Evolutionary conservation across 2,329 filamentous ascomycete genomes (phyloP), one percentile per base, ranked within the genome.

Genomic region (Aspergillus neotritici): DNA sequence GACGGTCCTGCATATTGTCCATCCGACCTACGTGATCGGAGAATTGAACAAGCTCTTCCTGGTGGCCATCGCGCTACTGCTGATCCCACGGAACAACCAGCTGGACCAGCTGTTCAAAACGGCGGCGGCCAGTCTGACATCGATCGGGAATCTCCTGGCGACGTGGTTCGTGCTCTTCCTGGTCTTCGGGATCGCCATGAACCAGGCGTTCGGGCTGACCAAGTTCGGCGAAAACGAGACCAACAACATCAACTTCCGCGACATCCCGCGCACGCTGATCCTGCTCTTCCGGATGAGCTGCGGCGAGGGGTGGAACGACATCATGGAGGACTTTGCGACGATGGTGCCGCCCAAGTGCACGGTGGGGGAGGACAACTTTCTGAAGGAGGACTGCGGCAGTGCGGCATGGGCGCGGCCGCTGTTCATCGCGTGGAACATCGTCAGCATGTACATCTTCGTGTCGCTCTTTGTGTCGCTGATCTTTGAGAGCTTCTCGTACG

Each of bases 381-480:
- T 89, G 58, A 72, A 86, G 33, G 93, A 88, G 57, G 94, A 98
- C 67, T 98, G 93, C 60, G 93, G 93, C 46, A 95, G 91, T 68
- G 79, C 82, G 39, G 78, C 82, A 31, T 98, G 93, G 89, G 89
- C 93, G 6, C 78, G 89, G 40, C 80, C 83, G 29, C 74, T 98
- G 8, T 98, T 98, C 71, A 89, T 97, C 45, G 81, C 85, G 4
- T 98, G 93, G 93, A 98, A 98, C 72, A 91, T 98, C 58, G 78
- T 98, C 67, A 97, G 91, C 85, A 98, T 98, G 93, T 98, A 98
- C 70, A 94, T 98, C 59, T 98, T 98, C 60, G 91, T 97, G 61
- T 96, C 91, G 61, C 72, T 98, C 62, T 98, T 98, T 66, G 91
- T 98, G 46, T 98, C 93, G 37, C 82, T 98, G 64, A 98, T 98